These are phyloP conservation scores for Eurotiales sp. DNA, from an alignment of 2,329 filamentous ascomycete species.

Conservation along the genomic window DNA sequence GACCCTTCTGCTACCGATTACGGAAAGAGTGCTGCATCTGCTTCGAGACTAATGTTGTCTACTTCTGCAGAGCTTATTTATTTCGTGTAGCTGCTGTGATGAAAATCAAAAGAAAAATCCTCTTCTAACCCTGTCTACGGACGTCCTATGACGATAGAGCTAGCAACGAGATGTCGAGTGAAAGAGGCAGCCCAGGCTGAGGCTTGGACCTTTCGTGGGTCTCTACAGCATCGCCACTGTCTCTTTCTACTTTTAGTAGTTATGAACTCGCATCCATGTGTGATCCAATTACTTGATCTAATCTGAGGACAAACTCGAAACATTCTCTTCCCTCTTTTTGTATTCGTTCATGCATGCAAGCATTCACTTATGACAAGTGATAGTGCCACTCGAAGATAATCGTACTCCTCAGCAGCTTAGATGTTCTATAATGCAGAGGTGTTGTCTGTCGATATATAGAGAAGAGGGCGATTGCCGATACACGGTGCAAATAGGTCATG, in stretches of 20 bases:
- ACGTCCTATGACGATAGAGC: constrained; percentile 34
- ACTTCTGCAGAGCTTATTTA: neutral
- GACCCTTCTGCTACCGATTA: too few species aligned
- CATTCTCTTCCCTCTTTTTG: too few species aligned
- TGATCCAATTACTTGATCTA: constrained; percentile 58
- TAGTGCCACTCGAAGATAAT: too few species aligned
- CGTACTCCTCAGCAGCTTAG: too few species aligned
- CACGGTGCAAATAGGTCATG: too few species aligned
- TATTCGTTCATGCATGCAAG: too few species aligned
- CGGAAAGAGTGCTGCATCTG: too few species aligned
- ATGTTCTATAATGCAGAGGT: too few species aligned
- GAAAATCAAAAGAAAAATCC: too few species aligned
- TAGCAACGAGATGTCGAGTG: constrained; percentile 19
- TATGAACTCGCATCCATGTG: constrained; percentile 35
- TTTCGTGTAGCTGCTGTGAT: neutral
- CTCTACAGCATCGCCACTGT: constrained; percentile 17
- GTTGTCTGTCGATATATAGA: too few species aligned
- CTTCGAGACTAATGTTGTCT: constrained; percentile 6
- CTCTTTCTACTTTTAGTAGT: neutral
- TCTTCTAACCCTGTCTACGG: neutral
- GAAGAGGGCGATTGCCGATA: too few species aligned
- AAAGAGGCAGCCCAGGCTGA: constrained; percentile 21
- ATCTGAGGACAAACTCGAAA: constrained; percentile 44
- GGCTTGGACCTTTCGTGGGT: constrained; percentile 21
- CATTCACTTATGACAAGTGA: too few species aligned